phyloP scores from a whole-genome alignment of 495 filamentous ascomycete species.

The Aspergillus leporis region DNA sequence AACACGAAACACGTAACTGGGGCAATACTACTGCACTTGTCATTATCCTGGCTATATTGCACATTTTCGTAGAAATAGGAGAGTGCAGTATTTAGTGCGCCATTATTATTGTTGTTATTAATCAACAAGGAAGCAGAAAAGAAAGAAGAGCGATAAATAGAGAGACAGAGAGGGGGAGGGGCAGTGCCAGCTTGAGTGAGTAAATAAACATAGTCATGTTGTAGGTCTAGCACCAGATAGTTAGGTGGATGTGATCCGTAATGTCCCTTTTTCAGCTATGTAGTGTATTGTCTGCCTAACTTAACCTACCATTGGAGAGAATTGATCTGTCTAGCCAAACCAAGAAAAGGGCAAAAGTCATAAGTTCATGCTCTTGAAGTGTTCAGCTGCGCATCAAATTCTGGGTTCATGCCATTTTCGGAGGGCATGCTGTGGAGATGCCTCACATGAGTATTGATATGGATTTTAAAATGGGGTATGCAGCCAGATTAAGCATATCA shows the following conservation, averaged over 20 bases:
- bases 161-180: background rate
- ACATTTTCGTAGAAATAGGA: background rate
- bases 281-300: background rate
- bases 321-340: background rate
- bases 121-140: background rate
- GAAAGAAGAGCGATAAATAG: background rate
- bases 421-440: background rate
- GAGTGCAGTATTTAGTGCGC: background rate
- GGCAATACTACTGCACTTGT: background rate
- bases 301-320: background rate
- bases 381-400: background rate
- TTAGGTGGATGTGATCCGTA: background rate
- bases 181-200: background rate
- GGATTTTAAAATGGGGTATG: background rate
- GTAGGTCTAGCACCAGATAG: background rate
- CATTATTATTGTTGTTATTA: background rate
- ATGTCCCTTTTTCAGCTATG: background rate
- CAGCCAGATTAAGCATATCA: slow-evolving; percentile 10
- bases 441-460: background rate
- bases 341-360: background rate
- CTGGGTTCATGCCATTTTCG: background rate
- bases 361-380: background rate
- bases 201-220: background rate
- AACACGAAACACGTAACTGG: background rate
- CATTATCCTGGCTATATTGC: background rate